Evolutionary conservation across 1,284 basidiomycete genomes (phyloP), one percentile per base, ranked within the genome.

Genomic region (Rhizoctonia solani): DNA sequence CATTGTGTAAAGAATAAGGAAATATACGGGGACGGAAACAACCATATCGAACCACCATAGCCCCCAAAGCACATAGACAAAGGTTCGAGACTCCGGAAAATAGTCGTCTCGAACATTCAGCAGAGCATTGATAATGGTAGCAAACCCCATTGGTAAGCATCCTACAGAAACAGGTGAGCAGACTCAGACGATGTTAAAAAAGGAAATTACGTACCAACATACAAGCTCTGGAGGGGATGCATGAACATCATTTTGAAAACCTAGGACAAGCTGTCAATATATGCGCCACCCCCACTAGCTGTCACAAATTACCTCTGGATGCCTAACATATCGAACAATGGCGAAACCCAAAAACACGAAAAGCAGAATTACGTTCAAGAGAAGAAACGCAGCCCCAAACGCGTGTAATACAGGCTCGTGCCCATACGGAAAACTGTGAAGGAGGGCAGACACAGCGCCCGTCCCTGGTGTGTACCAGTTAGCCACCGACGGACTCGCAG

Each of bases 81-180:
- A 19, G 4, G 59, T n/a, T 5, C 32, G 8, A 2, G 49, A 47
- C 23, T 49, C 59, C 1, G 53, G 8, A 29, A 34, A 47, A 42
- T 65, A 65, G 13, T 3, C 21, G 14, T 61, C 32, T 11, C 53
- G 39, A 19, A 65, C n/a, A 13, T 53, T 42, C 1, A 65, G 59
- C n/a, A 49, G n/a, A n/a, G 47, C 34, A 41, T 65, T 65, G 44
- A 65, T 65, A 25, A 65, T 53, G 14, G 59, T 53, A 21, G 59
- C 59, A 30, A 65, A 65, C 11, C 59, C 59, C 59, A 65, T 65
- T 1, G 58, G 49, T 19, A 52, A 42, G 27, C 59, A 65, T 4
- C 59, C 59, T 65, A 21, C n/a, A 16, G 27, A 14, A 4, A 25
- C 44, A 34, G 6, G n/a, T 11, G 14, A 6, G 46, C 37, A 5